Evolutionary conservation across 1,284 basidiomycete genomes (phyloP), one percentile per base, ranked within the genome.

Genomic region (Phaffia rhodozyma): DNA sequence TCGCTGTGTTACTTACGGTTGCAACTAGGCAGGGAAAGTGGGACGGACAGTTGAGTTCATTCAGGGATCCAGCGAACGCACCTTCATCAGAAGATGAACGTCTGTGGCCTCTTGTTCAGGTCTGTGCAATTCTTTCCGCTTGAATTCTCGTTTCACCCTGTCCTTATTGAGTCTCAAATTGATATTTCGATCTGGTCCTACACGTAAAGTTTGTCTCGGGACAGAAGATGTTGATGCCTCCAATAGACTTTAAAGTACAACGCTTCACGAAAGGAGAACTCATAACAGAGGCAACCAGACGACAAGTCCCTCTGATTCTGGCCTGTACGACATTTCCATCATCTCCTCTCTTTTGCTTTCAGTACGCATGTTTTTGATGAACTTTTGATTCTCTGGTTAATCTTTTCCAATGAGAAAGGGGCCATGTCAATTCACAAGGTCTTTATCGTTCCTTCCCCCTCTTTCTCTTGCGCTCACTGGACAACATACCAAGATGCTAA

Each of bases 101-200:
- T 4, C 47, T 51, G 3, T 59, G 58, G 58, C 58, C 58, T 11
- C 48, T 59, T 25, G 58, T 59, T 9, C 34, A 56, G 32, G 55
- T 56, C 7, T 38, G 27, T 38, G n/a, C 2, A 20, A 43, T 11
- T 7, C 13, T 16, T 2, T 43, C 13, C 38, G 13, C 2, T 43
- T 16, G 16, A 2, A 43, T 16, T 11, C 16, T 16, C 38, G 2
- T 11, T 16, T 43, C 5, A 7, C 13, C n/a, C n/a, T 43, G 13
- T 43, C 13, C 38, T 43, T 43, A 11, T 43, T 16, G 13, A 16
- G 38, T 43, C 38, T 16, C 6, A 43, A 16, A 4, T 23, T 3
- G 29, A 55, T 6, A 1, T 30, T n/a, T 4, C n/a, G 20, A 32
- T 21, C 7, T 5, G 43, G 54, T n/a, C 23, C 29, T 34, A 5